These are phyloP conservation scores for Darksidea phi DNA, from an alignment of 495 filamentous ascomycete species.

Conservation along the genomic window DNA sequence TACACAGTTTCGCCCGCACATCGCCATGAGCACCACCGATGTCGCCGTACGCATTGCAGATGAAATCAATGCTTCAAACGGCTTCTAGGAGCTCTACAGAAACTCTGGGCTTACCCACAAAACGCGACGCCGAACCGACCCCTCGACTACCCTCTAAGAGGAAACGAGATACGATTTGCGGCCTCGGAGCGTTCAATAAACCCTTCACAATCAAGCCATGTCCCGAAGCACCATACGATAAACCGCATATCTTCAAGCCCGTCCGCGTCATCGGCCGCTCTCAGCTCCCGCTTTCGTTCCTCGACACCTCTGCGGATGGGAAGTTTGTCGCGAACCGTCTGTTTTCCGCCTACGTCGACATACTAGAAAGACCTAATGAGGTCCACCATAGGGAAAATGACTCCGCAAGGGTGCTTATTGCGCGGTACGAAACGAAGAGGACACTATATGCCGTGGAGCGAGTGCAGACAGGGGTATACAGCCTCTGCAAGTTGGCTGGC, in stretches of 20 bases:
- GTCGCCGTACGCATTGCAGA: slow-evolving; percentile 20
- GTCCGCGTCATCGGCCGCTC: slow-evolving; percentile 36
- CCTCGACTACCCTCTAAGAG: slow-evolving; percentile 24
- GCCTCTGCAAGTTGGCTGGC: slow-evolving; percentile 64
- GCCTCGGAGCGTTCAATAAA: slow-evolving; percentile 16
- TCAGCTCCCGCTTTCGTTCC: slow-evolving; percentile 41
- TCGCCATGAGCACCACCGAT: slow-evolving; percentile 23
- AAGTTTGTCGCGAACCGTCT: slow-evolving; percentile 28
- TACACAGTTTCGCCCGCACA: not conserved
- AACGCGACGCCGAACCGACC: slow-evolving; percentile 23
- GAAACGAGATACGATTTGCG: slow-evolving; percentile 30
- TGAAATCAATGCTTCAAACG: slow-evolving; percentile 26
- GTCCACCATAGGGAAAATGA: slow-evolving; percentile 5
- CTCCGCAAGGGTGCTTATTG: slow-evolving; percentile 58
- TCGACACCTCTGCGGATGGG: slow-evolving; percentile 33
- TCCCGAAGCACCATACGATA: slow-evolving; percentile 24
- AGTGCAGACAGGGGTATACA: slow-evolving; percentile 65
- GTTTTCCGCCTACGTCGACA: slow-evolving; percentile 39
- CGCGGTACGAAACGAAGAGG: slow-evolving; percentile 57
- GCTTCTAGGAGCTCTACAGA: slow-evolving; percentile 4
- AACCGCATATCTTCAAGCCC: slow-evolving; percentile 33
- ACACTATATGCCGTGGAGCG: slow-evolving; percentile 70
- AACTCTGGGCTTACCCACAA: slow-evolving; percentile 15
- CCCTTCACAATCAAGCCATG: slow-evolving; percentile 30
- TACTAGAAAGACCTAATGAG: slow-evolving; percentile 33